Conservation (phyloP, 2,329 filamentous ascomycete species). For the Sphaerostilbella broomeana region DNA sequence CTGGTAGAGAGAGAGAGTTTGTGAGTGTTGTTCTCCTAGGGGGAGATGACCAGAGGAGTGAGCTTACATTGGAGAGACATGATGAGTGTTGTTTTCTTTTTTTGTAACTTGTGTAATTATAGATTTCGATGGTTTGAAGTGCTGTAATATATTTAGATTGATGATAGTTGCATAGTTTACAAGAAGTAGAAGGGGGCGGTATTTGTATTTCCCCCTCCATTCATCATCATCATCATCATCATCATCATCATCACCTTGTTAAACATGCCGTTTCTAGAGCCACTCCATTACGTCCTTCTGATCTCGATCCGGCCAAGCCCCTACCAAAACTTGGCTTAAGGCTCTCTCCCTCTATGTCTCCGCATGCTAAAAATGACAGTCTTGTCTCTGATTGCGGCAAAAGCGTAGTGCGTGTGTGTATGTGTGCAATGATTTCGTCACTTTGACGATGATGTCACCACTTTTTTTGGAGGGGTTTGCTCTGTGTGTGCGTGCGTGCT, state of each 20-base stretch:
- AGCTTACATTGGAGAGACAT: constrained; percentile 57
- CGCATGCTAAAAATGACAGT: too few relatives aligned
- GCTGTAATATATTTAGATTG: constrained; percentile 1
- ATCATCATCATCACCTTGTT: too few relatives aligned
- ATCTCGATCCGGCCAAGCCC: constrained; percentile 7
- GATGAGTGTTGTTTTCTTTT: constrained; percentile 23
- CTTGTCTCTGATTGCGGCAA: too few relatives aligned
- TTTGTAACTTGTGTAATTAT: background rate
- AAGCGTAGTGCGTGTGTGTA: too few relatives aligned
- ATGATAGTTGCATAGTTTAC: constrained; percentile 1
- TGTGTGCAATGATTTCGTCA: constrained; percentile 10
- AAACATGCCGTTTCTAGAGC: too few relatives aligned
- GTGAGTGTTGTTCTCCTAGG: background rate
- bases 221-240: too few relatives aligned
- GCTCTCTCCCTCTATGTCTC: too few relatives aligned
- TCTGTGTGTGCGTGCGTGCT: too few relatives aligned
- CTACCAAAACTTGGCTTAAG: background rate
- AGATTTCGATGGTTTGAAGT: background rate
- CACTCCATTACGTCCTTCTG: constrained; percentile 9
- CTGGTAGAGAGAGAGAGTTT: constrained; percentile 25
- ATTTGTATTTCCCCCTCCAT: constrained; percentile 14
- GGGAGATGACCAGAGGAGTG: background rate
- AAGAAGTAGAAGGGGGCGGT: constrained; percentile 4
- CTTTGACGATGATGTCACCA: constrained; percentile 13
- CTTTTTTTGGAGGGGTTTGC: too few relatives aligned